These are phyloP conservation scores for Cordyceps javanica DNA, from an alignment of 2,329 filamentous ascomycete species.

Conservation along the genomic window DNA sequence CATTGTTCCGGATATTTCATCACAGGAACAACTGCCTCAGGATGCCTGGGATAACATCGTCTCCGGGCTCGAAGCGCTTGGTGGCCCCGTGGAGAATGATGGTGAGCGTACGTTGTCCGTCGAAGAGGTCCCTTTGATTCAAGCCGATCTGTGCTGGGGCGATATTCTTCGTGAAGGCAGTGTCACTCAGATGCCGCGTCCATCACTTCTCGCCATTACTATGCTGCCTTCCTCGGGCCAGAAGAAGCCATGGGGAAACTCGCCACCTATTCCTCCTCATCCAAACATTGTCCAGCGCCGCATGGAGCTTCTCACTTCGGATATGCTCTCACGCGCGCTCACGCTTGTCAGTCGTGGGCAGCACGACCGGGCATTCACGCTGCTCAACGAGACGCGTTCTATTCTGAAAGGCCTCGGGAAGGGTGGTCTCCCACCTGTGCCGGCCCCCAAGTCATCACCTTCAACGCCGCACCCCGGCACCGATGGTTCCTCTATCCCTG, in stretches of 20 bases:
- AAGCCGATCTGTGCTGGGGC: slow-evolving; percentile 88
- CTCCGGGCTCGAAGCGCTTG: slow-evolving; percentile 87
- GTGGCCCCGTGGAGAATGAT: slow-evolving; percentile 79
- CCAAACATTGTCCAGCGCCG: slow-evolving; percentile 91
- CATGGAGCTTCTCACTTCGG: slow-evolving; percentile 95
- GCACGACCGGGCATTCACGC: slow-evolving; percentile 86
- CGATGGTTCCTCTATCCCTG: slow-evolving; percentile 37
- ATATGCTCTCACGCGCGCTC: slow-evolving; percentile 91
- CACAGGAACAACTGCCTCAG: slow-evolving; percentile 78
- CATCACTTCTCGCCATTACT: slow-evolving; percentile 88
- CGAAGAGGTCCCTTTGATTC: slow-evolving; percentile 90
- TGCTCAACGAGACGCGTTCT: slow-evolving; percentile 86
- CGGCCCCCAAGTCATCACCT: slow-evolving; percentile 41
- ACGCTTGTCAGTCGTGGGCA: slow-evolving; percentile 87
- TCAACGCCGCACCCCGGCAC: slow-evolving; percentile 42
- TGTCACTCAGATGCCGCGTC: slow-evolving; percentile 77
- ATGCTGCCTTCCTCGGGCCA: slow-evolving; percentile 73
- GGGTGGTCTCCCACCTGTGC: slow-evolving; percentile 84
- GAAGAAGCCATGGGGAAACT: slow-evolving; percentile 59
- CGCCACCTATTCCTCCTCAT: slow-evolving; percentile 87
- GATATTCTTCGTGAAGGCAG: slow-evolving; percentile 88
- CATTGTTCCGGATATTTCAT: slow-evolving; percentile 78
- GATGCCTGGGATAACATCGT: slow-evolving; percentile 98
- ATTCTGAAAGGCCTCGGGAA: slow-evolving; percentile 96
- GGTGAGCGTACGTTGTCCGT: slow-evolving; percentile 78